phyloP scores from a whole-genome alignment of 2,329 filamentous ascomycete genomes.

The Sporothrix brunneoviolacea region DNA sequence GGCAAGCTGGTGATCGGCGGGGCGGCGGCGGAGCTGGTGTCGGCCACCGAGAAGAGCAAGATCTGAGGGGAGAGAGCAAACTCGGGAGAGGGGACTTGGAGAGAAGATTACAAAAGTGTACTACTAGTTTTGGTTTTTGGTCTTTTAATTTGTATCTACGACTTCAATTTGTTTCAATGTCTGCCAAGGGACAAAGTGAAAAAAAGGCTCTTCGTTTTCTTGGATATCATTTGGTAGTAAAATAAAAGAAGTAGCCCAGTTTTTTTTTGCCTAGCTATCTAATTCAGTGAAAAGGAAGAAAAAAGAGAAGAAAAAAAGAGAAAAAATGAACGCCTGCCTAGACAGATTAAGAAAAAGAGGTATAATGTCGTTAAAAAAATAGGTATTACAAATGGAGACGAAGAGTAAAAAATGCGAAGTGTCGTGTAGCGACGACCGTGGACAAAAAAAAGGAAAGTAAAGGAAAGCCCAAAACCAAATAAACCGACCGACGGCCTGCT shows the following conservation, averaged over 20 bases:
- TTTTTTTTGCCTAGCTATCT: too few species aligned
- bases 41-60: slow-evolving; percentile 25
- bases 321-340: not conserved
- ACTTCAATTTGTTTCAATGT: too few species aligned
- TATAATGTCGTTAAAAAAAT: not conserved
- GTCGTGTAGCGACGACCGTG: too few species aligned
- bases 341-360: not conserved
- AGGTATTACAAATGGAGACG: not conserved
- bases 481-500: too few species aligned
- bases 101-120: not conserved
- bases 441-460: not conserved
- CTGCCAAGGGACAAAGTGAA: too few species aligned
- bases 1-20: slow-evolving; percentile 81
- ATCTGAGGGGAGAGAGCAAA: slow-evolving; percentile 10
- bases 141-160: not conserved
- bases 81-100: too few species aligned
- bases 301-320: not conserved
- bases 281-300: not conserved
- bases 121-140: not conserved
- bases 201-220: too few species aligned
- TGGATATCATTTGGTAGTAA: not conserved
- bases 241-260: not conserved
- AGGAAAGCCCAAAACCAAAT: not conserved
- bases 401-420: too few species aligned
- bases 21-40: slow-evolving; percentile 65